Percentiles rank a stretch among this genome's conserved stretches.
phyloP scores from a whole-genome alignment of 805 yeast genomes.

The Clavispora santaluciae region DNA sequence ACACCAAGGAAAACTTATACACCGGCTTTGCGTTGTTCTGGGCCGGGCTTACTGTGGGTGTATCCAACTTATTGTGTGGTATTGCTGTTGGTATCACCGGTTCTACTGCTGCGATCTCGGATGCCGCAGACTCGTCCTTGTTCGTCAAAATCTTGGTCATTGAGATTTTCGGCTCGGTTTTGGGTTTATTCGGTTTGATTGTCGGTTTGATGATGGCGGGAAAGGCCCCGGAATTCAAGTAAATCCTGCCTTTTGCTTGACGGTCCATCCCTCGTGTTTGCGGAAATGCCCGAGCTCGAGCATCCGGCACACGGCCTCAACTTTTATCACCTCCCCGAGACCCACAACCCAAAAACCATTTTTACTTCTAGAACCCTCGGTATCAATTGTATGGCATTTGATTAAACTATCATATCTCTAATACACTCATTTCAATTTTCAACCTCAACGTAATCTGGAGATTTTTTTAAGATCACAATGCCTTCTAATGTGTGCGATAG shows the following conservation, averaged over 20 bases:
- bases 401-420: neutral
- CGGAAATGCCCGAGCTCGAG: no score
- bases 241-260: conserved; percentile 8
- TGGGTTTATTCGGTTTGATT: conserved; percentile 93
- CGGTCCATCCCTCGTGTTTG: no score
- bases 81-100: conserved; percentile 96
- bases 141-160: conserved; percentile 95
- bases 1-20: conserved; percentile 79
- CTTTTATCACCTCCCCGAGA: neutral
- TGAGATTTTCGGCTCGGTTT: conserved; percentile 94
- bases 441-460: conserved; percentile 50
- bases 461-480: conserved; percentile 84
- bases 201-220: conserved; percentile 97
- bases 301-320: no score
- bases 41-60: conserved; percentile 97
- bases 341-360: neutral
- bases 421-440: conserved; percentile 1
- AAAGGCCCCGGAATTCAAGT: conserved; percentile 84
- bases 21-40: conserved; percentile 95
- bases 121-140: conserved; percentile 93
- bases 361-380: neutral
- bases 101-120: conserved; percentile 96
- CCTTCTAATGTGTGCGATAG: conserved; percentile 85
- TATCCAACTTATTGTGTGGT: conserved; percentile 92
- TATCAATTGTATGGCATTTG: conserved; percentile 1